Evolutionary conservation across 2,329 filamentous ascomycete species (phyloP), one percentile per base, ranked within the genome.

Genomic region (Myriosclerotinia scirpicola): DNA sequence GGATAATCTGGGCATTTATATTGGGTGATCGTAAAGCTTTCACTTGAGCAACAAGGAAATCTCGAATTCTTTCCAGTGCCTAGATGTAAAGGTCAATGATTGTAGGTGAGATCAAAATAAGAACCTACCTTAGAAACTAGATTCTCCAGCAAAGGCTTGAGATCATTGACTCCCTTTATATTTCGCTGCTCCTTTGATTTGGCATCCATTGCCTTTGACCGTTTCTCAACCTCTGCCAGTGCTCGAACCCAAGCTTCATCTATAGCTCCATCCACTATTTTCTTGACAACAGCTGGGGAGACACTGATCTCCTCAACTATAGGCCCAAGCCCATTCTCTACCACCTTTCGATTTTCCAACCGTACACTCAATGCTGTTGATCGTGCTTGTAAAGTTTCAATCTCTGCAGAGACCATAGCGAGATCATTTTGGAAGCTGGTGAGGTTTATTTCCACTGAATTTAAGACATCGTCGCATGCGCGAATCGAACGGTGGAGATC

Each of bases 1-100:
- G 95, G 59, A 99, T 93, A 67, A 98, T 90, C 76, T 99, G 95
- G 3, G 94, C 93, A 77, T 99, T 98, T 77, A 98, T 97, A 74
- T 94, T 95, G 17, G 95, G 95, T 36, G 94, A 97, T 66, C 95
- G 87, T 63, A 99, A 82, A 5, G 93, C 92, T 78, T 97, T 97
- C 77, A 99, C 95, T 77, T 98, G 94, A 20, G 91, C 86, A 15
- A 99, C 95, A 48, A 99, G 84, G 75, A 96, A 96, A 77, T 99
- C 95, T 67, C 96, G 86, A 77, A 98, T 96, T 66, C 95, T 87
- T 78, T 97, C 93, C 38, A 96, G 83, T n/a, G 93, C 94, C 87
- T 90, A 58, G 60, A 36, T 48, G 53, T 52, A 22, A 61, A 58
- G 7, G 30, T 65, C 17, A 65, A 40, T 15, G 40, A 17, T 38